These are phyloP conservation scores for Calocera viscosa DNA, from an alignment of 768 basidiomycete genomes.

Conservation along the genomic window DNA sequence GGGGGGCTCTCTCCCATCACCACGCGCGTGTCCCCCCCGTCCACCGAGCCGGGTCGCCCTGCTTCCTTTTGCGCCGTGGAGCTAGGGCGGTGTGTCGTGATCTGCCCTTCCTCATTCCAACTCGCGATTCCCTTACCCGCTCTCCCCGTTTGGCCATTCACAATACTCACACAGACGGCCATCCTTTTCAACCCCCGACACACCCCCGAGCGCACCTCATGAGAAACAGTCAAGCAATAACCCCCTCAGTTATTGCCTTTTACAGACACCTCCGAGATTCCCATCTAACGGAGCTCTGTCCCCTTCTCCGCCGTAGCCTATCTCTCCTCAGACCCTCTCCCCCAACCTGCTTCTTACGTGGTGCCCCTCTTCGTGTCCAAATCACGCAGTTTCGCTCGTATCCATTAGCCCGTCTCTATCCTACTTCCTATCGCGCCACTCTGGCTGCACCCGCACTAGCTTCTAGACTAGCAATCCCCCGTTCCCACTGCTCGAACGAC, in stretches of 20 bases:
- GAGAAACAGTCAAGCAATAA: background rate
- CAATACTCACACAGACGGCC: background rate
- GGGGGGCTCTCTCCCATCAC: background rate
- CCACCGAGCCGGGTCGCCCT: background rate
- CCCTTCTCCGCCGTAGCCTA: conserved; percentile 3
- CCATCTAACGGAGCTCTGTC: background rate
- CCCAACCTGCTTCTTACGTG: background rate
- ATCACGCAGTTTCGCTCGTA: background rate
- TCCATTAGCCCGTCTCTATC: background rate
- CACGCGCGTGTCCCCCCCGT: background rate
- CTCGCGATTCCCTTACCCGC: background rate
- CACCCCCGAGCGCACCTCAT: background rate
- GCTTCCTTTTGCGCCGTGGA: conserved; percentile 1
- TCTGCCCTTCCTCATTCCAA: background rate
- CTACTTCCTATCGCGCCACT: background rate
- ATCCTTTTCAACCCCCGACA: background rate
- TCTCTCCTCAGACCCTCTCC: background rate
- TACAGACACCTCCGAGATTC: background rate
- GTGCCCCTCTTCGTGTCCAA: background rate
- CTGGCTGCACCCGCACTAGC: background rate
- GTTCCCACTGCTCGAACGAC: background rate
- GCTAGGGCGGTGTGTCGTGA: background rate
- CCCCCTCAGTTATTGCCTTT: background rate
- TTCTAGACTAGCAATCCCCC: background rate
- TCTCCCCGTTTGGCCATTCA: background rate